Conservation (phyloP, 148 eudicot genomes). For the Rhododendron mucronatum region DNA sequence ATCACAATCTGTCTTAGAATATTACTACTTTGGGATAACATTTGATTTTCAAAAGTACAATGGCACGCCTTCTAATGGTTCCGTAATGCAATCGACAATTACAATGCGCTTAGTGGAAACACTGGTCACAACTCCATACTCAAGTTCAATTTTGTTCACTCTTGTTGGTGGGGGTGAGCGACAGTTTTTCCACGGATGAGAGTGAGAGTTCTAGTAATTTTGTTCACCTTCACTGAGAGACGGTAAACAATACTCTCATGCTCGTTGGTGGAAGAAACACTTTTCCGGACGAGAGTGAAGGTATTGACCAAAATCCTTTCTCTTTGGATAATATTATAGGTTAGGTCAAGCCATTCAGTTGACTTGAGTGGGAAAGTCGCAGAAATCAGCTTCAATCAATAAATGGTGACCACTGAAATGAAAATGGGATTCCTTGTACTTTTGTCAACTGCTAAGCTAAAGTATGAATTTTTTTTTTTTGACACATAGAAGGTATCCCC, state of each 20-base stretch:
- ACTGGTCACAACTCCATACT: background rate
- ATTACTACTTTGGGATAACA: background rate
- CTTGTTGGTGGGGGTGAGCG: too few species aligned
- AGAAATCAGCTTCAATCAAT: background rate
- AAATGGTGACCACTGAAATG: background rate
- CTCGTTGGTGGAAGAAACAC: background rate
- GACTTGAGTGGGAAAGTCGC: background rate
- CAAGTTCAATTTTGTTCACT: background rate
- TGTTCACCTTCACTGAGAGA: background rate
- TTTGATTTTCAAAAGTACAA: background rate
- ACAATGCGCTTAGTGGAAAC: background rate
- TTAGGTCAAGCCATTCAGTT: background rate
- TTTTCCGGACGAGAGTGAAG: background rate
- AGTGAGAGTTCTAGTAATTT: background rate
- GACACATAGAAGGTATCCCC: too few species aligned
- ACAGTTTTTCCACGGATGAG: too few species aligned
- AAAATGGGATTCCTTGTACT: background rate
- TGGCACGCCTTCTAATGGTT: background rate
- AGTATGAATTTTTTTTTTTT: too few species aligned
- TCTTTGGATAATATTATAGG: background rate
- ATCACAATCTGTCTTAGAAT: background rate
- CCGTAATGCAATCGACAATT: background rate
- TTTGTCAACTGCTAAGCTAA: too few species aligned
- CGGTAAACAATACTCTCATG: background rate
- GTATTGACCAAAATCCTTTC: background rate